These are phyloP conservation scores for Batkoa obscura DNA, from an alignment of 371 early-diverging fungal species.

Conservation along the genomic window DNA sequence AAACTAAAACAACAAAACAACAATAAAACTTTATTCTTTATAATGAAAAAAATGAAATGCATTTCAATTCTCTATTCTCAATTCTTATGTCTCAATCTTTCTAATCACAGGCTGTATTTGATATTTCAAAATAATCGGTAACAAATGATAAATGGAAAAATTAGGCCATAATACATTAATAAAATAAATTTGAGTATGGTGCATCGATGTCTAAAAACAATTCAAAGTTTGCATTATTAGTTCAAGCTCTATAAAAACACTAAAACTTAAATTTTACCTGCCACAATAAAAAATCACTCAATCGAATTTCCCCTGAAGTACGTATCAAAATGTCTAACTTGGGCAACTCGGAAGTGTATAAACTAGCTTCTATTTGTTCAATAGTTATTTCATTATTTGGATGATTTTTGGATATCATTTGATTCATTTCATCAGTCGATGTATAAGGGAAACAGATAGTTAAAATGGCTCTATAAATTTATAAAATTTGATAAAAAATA, in stretches of 20 bases:
- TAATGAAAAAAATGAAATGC: no score
- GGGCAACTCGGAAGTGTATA: constrained; percentile 52
- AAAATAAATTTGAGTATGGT: constrained; percentile 63
- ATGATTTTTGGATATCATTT: constrained; percentile 27
- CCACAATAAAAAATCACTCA: constrained; percentile 96
- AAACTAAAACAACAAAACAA: no score
- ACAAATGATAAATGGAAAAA: constrained; percentile 68
- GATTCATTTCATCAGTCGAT: constrained; percentile 70
- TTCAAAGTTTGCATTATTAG: background rate
- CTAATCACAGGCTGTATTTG: constrained; percentile 21
- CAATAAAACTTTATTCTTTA: no score
- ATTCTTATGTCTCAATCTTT: no score
- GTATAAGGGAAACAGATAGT: constrained; percentile 96
- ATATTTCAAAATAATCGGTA: constrained; percentile 63
- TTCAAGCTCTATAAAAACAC: background rate
- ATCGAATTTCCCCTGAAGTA: constrained; percentile 90
- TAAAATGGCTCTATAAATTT: constrained; percentile 34
- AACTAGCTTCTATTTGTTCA: constrained; percentile 31
- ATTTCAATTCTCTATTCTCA: no score
- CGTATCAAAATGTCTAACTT: constrained; percentile 88
- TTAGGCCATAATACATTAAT: constrained; percentile 86
- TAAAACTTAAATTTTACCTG: constrained; percentile 29
- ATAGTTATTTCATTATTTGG: constrained; percentile 27
- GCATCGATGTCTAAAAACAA: constrained; percentile 16
- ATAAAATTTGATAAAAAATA: background rate